These are phyloP conservation scores for Globisporangium emineosum DNA, from an alignment of 352 stramenopile genomes.

Conservation along the genomic window DNA sequence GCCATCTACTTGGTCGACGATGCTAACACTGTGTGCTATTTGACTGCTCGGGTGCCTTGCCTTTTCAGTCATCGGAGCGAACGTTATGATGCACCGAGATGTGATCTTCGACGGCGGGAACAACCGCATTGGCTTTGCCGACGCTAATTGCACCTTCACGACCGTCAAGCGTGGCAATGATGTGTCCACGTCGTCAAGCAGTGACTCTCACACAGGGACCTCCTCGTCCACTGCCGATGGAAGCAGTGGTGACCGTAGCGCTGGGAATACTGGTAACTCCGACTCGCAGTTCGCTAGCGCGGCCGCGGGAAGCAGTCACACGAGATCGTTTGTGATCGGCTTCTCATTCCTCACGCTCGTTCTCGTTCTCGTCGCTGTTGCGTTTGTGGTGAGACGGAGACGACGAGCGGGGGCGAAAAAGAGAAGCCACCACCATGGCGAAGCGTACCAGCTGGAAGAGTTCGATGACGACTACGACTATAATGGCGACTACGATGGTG, in stretches of 20 bases:
- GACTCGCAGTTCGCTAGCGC: background rate
- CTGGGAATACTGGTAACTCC: background rate
- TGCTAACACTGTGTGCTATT: no score
- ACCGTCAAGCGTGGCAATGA: no score
- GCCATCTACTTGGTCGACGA: no score
- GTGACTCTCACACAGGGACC: no score
- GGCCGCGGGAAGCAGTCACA: background rate
- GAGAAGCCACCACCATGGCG: background rate
- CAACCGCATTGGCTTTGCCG: constrained; percentile 75
- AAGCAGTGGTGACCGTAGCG: background rate
- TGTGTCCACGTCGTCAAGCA: no score
- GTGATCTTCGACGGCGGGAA: constrained; percentile 77
- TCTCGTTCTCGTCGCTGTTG: background rate
- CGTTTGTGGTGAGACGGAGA: background rate
- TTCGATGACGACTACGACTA: background rate
- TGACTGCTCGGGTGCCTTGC: no score
- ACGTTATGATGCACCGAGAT: constrained; percentile 81
- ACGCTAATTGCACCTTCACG: constrained; percentile 62
- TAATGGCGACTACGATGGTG: background rate
- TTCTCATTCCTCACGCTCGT: background rate
- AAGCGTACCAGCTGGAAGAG: background rate
- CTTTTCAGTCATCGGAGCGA: constrained; percentile 79
- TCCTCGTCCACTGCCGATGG: background rate
- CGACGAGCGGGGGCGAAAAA: background rate
- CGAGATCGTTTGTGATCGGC: background rate